phyloP scores from a whole-genome alignment of 2,329 filamentous ascomycete species.

The Nannizziopsis barbatae region DNA sequence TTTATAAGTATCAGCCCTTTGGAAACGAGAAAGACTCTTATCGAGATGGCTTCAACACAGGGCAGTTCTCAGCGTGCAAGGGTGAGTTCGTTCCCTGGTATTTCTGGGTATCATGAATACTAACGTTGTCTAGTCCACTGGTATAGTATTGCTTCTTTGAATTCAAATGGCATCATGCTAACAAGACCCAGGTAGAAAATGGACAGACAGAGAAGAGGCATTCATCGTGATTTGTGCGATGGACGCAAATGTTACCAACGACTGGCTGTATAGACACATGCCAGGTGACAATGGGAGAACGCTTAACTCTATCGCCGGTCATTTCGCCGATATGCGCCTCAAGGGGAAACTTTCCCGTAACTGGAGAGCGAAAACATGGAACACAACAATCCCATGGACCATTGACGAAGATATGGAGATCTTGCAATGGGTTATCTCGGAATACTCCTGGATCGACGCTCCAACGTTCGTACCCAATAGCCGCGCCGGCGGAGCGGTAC shows the following conservation, averaged over 20 bases:
- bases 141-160: not conserved
- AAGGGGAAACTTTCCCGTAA: constrained; percentile 8
- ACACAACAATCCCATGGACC: constrained; percentile 10
- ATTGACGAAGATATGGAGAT: constrained; percentile 17
- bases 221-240: constrained; percentile 16
- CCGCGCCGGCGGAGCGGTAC: constrained; percentile 14
- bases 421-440: constrained; percentile 16
- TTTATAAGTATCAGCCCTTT: too few species aligned
- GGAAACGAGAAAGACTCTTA: too few species aligned
- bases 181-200: constrained; percentile 6
- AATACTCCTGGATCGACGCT: constrained; percentile 12
- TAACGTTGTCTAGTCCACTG: constrained; percentile 1
- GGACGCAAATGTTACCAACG: constrained; percentile 5
- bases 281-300: constrained; percentile 9
- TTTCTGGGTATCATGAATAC: not conserved
- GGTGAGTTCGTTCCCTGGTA: too few species aligned
- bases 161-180: not conserved
- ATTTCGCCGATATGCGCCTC: constrained; percentile 13
- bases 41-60: too few species aligned
- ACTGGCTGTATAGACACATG: constrained; percentile 14
- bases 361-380: constrained; percentile 13
- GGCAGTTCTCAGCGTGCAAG: too few species aligned
- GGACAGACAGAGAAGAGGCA: constrained; percentile 14
- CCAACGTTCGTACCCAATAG: constrained; percentile 13
- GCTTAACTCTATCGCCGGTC: constrained; percentile 10